Percentiles rank a stretch among this genome's conserved stretches.
These are phyloP conservation scores for Mortierella alpina DNA, from an alignment of 192 early-diverging fungal genomes.

Conservation along the genomic window DNA sequence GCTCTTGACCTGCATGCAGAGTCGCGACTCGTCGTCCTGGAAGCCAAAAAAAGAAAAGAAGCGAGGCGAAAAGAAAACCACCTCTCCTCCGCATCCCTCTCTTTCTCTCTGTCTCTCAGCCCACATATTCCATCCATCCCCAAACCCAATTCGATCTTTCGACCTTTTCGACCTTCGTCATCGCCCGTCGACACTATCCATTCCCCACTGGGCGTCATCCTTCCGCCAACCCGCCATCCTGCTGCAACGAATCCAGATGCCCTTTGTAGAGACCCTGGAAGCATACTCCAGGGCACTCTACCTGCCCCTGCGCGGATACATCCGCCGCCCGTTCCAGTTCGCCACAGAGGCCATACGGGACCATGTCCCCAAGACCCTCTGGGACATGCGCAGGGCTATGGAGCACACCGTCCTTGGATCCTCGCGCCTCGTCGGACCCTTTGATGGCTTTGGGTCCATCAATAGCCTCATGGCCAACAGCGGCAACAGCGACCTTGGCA, in stretches of 20 bases:
- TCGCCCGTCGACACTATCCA: neutral
- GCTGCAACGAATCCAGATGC: conserved; percentile 56
- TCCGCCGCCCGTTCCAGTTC: conserved; percentile 47
- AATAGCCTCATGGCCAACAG: neutral
- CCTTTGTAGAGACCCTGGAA: conserved; percentile 56
- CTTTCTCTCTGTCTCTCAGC: neutral
- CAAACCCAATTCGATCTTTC: neutral
- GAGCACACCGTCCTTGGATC: conserved; percentile 25
- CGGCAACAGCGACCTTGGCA: neutral
- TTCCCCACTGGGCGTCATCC: neutral
- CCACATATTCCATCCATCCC: neutral
- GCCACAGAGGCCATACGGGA: conserved; percentile 46
- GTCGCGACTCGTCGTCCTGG: no score
- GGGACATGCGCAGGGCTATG: conserved; percentile 34
- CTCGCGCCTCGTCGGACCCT: conserved; percentile 5
- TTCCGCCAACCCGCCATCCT: conserved; percentile 16
- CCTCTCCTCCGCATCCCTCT: no score
- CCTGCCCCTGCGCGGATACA: conserved; percentile 44
- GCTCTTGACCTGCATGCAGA: no score
- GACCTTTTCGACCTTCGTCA: neutral
- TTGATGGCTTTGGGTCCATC: neutral
- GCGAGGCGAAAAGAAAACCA: no score
- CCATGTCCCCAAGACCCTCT: conserved; percentile 25
- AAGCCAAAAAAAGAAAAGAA: no score
- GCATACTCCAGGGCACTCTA: conserved; percentile 56